Conservation (phyloP, 1,284 basidiomycete genomes). For the Irpex lacteus region DNA sequence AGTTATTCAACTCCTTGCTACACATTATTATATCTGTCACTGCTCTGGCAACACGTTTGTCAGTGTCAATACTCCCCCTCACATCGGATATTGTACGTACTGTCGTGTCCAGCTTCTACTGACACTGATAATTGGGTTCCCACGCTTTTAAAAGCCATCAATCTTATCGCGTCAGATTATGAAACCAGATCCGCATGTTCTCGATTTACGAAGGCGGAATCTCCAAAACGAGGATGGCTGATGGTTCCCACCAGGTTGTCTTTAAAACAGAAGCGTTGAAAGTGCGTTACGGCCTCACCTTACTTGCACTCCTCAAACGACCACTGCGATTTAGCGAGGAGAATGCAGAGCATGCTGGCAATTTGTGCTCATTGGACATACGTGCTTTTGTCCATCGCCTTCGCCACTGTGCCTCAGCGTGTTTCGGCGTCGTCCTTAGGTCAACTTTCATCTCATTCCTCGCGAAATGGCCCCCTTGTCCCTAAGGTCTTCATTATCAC, state of each 20-base stretch:
- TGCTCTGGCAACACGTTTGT: neutral
- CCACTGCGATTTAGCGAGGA: neutral
- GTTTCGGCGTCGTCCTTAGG: neutral
- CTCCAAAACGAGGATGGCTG: neutral
- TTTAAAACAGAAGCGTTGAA: neutral
- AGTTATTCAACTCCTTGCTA: neutral
- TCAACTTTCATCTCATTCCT: neutral
- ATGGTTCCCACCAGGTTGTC: neutral
- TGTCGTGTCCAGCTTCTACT: neutral
- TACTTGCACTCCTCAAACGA: neutral
- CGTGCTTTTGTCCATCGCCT: neutral
- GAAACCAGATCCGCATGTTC: neutral
- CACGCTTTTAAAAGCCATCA: neutral
- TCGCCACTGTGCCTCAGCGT: neutral
- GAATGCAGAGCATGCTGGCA: neutral
- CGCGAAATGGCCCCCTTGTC: neutral
- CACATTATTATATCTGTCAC: neutral
- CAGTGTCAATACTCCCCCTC: too few relatives aligned
- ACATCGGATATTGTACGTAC: too few relatives aligned
- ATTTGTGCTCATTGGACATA: neutral
- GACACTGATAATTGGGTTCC: neutral
- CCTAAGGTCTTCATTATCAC: neutral
- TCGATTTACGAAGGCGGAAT: neutral
- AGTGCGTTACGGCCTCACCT: neutral
- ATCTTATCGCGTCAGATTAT: neutral